Evolutionary conservation across 2,329 filamentous ascomycete genomes (phyloP), one percentile per base, ranked within the genome.

Genomic region (Sporothrix schenckii): DNA sequence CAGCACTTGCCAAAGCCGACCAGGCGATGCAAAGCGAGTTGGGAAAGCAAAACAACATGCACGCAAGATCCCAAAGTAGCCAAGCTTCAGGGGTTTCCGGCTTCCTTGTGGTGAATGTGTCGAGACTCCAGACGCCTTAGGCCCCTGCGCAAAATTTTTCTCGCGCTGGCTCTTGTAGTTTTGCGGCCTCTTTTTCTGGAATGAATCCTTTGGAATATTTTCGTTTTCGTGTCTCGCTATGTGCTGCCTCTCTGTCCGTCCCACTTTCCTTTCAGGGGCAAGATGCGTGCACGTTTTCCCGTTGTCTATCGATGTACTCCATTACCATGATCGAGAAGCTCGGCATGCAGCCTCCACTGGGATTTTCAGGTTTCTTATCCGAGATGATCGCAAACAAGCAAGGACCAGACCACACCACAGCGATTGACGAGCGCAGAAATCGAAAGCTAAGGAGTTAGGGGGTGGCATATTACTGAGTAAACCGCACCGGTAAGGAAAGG

Each of bases 101-200:
- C 7, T 16, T 65, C 60, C 14, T 41, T 58, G 21, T n/a, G 19
- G 19, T 41, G 56, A 44, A 47, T 11, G 39, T 39, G 58, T 21
- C 41, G 58, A 44, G 16, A 16, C 44, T 52, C 24, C 58, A 27
- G 39, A 63, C 58, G 13, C 39, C 47, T 53, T 34, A 1, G 11
- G 19, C n/a, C 52, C 66, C 52, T 68, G 66, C 66, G 58, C 66
- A 68, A 67, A 68, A 27, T 61, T 58, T 58, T 53, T 63, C 49
- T 39, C 27, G 14, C n/a, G 9, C 14, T 50, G 21, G 19, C 34
- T 6, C 30, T n/a, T 13, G 5, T 5, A 16, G 41, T 27, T 50
- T 50, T n/a, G 3, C 3, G 16, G 39, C 2, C 34, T 13, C 24
- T 16, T 44, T 14, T 24, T 19, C 21, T 47, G 4, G 52, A 30